Conservation (phyloP, 163 green algal genomes). For the Scenedesmus sp. region DNA sequence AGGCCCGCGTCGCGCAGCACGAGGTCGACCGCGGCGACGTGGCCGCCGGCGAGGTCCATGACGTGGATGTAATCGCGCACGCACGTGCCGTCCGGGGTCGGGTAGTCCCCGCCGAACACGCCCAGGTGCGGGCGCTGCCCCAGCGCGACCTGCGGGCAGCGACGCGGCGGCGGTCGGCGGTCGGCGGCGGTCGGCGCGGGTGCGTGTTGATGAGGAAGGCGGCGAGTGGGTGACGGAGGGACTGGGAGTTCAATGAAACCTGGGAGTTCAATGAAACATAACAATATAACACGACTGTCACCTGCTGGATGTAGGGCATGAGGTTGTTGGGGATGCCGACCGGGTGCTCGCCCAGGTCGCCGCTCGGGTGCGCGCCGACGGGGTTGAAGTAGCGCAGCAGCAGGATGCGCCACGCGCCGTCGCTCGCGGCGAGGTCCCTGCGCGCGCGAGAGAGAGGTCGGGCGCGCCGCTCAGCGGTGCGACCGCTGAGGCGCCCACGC, state of each 20-base stretch:
- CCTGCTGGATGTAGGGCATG: constrained; percentile 98
- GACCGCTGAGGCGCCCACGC: no score
- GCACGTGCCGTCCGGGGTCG: constrained; percentile 94
- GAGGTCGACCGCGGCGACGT: constrained; percentile 74
- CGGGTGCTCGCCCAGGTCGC: constrained; percentile 85
- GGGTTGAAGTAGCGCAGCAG: constrained; percentile 99
- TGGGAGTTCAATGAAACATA: no score
- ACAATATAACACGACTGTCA: no score
- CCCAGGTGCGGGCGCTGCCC: constrained; percentile 81
- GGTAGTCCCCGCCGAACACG: constrained; percentile 97
- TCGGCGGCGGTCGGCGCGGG: no score
- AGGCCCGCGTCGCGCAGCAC: constrained; percentile 24
- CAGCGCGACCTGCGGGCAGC: constrained; percentile 84
- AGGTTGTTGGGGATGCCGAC: constrained; percentile 98
- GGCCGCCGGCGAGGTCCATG: constrained; percentile 92
- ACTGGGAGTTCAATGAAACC: no score
- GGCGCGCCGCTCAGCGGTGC: no score
- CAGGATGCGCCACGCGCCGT: constrained; percentile 89
- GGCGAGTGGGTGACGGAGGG: no score
- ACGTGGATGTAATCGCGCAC: constrained; percentile 99
- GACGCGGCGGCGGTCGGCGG: no score
- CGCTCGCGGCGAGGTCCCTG: constrained; percentile 77
- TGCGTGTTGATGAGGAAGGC: no score
- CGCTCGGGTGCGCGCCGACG: constrained; percentile 93
- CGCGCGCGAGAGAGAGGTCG: no score